phyloP scores from a whole-genome alignment of 805 yeast species.

The Huiozyma naganishii region DNA sequence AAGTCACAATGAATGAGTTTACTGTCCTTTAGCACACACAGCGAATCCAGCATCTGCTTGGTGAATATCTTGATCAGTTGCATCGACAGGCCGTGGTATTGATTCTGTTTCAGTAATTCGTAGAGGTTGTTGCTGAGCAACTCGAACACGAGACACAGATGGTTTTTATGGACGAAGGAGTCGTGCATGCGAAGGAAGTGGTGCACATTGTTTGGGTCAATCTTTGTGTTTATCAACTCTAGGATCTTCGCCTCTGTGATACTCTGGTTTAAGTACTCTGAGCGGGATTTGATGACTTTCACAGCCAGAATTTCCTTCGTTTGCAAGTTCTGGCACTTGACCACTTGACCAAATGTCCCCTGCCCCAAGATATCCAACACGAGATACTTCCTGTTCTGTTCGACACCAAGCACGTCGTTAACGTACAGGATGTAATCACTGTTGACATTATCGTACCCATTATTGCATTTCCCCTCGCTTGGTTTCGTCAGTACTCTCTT shows the following conservation, averaged over 20 bases:
- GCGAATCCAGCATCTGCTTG: slow-evolving; percentile 69
- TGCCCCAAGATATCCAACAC: slow-evolving; percentile 88
- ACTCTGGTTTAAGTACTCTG: slow-evolving; percentile 85
- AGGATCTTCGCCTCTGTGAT: slow-evolving; percentile 80
- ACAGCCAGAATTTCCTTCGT: slow-evolving; percentile 89
- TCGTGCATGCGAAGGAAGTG: slow-evolving; percentile 73
- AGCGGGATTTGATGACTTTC: slow-evolving; percentile 84
- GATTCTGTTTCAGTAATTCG: slow-evolving; percentile 85
- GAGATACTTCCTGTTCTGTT: slow-evolving; percentile 62
- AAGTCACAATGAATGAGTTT: slow-evolving; percentile 91
- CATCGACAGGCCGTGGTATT: slow-evolving; percentile 80
- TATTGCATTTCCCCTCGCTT: slow-evolving; percentile 65
- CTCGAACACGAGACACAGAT: slow-evolving; percentile 87
- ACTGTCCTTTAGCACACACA: slow-evolving; percentile 69
- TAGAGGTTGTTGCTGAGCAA: slow-evolving; percentile 77
- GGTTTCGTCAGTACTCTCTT: slow-evolving; percentile 89
- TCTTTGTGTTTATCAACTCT: slow-evolving; percentile 64
- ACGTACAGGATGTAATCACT: slow-evolving; percentile 88
- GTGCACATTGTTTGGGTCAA: slow-evolving; percentile 61
- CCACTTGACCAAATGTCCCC: slow-evolving; percentile 98
- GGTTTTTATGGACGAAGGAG: slow-evolving; percentile 85
- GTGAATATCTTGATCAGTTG: slow-evolving; percentile 70
- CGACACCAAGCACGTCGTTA: slow-evolving; percentile 78
- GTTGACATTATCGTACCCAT: slow-evolving; percentile 80
- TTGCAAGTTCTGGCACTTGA: slow-evolving; percentile 63